Base-by-base conservation (phyloP, 2,329 filamentous ascomycete species). In the Cordyceps cateniannulata region DNA sequence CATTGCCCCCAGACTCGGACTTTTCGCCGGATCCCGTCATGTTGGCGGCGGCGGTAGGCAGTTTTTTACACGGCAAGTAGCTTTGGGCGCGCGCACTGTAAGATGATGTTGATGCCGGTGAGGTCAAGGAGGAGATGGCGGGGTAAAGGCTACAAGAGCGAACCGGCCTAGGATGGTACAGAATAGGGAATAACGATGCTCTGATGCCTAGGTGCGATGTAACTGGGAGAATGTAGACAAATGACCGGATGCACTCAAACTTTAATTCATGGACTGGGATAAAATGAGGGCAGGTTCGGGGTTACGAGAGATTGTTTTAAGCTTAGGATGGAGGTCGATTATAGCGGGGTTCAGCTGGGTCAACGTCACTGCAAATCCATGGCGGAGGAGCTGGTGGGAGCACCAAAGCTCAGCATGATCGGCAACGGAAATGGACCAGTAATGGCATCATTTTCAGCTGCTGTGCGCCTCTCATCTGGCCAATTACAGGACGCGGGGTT, bases 11-110 rank as follows among this genome's bases (percentile, higher is more conserved):
- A 3, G 62, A 60, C 32, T 63, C 64, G 47, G 64, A 62, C 45
- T 66, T 60, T 50, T 69, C 65, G 38, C 68, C 64, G 29, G 67
- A 58, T 32, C 63, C 62, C 12, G 69, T 63, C 73, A 74, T 72
- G 56, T 57, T 62, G 66, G 58, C 48, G 60, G 59, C 63, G 66
- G 58, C 48, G 61, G 35, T 24, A 9, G 22, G 10, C 32, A 10
- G 16, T n/a, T 22, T 25, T 20, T 14, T 9, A 40, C 8, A 5
- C 32, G 20, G 22, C 24, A 48, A 25, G 53, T 25, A 22, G 44
- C n/a, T 27, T 38, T 12, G 40, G 24, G 40, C 18, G 24, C 2
- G 40, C 22, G 40, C 18, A 16, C 22, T 29, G 24, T 7, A 25
- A 24, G 38, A 14, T 12, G 32, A 4, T n/a, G 25, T 32, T 20